phyloP scores from a whole-genome alignment of 202 grass and related monocot species.

The Digitaria exilis region DNA sequence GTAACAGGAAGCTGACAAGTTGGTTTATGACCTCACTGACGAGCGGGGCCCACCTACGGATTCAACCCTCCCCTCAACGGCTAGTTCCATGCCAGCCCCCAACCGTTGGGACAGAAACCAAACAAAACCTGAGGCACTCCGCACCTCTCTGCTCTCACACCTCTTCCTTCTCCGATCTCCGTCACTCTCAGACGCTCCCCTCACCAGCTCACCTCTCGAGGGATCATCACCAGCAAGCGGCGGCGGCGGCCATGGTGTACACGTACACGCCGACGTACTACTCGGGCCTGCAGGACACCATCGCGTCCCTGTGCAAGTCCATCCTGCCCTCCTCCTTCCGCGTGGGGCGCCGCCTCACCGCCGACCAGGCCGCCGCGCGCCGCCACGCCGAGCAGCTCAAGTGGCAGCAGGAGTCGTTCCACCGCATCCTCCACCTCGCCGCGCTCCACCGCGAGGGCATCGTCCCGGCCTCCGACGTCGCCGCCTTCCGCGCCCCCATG shows the following conservation, averaged over 20 bases:
- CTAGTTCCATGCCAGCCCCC: constrained; percentile 42
- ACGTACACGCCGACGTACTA: constrained; percentile 90
- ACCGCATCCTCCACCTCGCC: constrained; percentile 87
- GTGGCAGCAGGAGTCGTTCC: constrained; percentile 97
- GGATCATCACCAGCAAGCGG: background rate
- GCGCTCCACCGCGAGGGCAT: constrained; percentile 90
- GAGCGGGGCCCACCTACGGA: background rate
- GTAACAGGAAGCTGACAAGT: background rate
- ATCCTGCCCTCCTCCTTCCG: constrained; percentile 69
- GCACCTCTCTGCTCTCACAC: background rate
- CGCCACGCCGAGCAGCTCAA: constrained; percentile 79
- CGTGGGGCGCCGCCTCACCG: constrained; percentile 57
- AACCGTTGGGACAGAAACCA: constrained; percentile 40
- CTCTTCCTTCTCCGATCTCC: background rate
- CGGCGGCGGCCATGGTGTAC: constrained; percentile 57
- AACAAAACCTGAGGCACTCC: constrained; percentile 15
- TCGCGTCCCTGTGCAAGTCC: constrained; percentile 93
- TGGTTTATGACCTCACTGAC: background rate
- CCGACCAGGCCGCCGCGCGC: constrained; percentile 67
- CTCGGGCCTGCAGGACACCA: constrained; percentile 89
- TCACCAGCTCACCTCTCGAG: background rate
- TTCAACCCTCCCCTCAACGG: constrained; percentile 40
- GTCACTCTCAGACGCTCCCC: background rate
- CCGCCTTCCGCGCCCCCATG: constrained; percentile 65
- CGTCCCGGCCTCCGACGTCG: constrained; percentile 68